These are phyloP conservation scores for Aureobasidium zeae DNA, from an alignment of 2,329 filamentous ascomycete species.

Conservation along the genomic window DNA sequence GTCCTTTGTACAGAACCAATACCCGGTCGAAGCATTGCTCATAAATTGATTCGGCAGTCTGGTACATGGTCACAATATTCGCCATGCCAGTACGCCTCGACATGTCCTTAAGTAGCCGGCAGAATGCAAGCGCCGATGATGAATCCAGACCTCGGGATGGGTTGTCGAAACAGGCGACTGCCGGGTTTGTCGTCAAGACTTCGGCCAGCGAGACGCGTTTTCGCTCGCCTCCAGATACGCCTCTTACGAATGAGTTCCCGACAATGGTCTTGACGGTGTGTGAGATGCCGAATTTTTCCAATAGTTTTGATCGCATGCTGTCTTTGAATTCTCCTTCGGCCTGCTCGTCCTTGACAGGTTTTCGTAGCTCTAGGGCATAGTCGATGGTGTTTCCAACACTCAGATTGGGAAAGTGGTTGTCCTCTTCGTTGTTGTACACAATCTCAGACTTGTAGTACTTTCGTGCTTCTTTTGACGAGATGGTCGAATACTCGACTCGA, in stretches of 20 bases:
- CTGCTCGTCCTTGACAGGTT: slow-evolving; percentile 48
- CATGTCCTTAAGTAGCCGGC: slow-evolving; percentile 42
- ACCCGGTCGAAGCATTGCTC: slow-evolving; percentile 65
- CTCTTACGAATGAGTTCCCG: slow-evolving; percentile 50
- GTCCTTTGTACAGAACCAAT: slow-evolving; percentile 65
- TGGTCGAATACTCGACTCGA: slow-evolving; percentile 30
- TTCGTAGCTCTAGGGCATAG: slow-evolving; percentile 49
- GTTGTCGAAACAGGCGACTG: slow-evolving; percentile 39
- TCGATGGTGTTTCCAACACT: slow-evolving; percentile 49
- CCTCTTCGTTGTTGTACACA: slow-evolving; percentile 39
- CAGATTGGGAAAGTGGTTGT: slow-evolving; percentile 48
- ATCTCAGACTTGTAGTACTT: slow-evolving; percentile 56
- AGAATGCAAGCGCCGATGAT: slow-evolving; percentile 52
- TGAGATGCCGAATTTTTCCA: slow-evolving; percentile 60
- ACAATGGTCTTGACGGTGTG: slow-evolving; percentile 49
- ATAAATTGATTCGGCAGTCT: slow-evolving; percentile 42
- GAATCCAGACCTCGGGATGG: slow-evolving; percentile 44
- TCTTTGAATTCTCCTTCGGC: slow-evolving; percentile 46
- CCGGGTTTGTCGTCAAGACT: slow-evolving; percentile 34
- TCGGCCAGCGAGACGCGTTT: slow-evolving; percentile 56
- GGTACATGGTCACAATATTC: slow-evolving; percentile 51
- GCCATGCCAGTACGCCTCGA: slow-evolving; percentile 42
- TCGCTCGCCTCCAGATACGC: slow-evolving; percentile 50
- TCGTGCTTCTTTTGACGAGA: slow-evolving; percentile 61
- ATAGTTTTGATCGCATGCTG: slow-evolving; percentile 57